phyloP scores from a whole-genome alignment of 805 yeast genomes.

The Sungouiella thailandica region DNA sequence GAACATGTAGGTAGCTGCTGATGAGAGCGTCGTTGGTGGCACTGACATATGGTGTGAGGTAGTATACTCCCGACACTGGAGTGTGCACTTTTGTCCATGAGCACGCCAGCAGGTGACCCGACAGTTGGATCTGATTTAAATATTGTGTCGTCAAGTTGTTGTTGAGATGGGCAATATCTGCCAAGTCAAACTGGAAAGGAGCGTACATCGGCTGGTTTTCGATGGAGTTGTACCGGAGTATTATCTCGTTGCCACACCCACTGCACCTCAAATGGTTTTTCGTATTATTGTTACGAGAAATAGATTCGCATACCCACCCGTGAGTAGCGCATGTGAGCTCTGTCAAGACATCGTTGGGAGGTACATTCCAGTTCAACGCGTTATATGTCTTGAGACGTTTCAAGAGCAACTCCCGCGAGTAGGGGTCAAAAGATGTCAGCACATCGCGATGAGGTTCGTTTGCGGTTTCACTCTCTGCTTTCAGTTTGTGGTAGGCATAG shows the following conservation, averaged over 20 bases:
- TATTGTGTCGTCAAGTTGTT: constrained; percentile 21
- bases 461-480: constrained; percentile 16
- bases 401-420: constrained; percentile 28
- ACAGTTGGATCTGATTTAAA: constrained; percentile 16
- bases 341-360: constrained; percentile 24
- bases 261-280: constrained; percentile 32
- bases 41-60: constrained; percentile 28
- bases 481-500: constrained; percentile 32
- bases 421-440: constrained; percentile 30
- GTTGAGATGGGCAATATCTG: constrained; percentile 23
- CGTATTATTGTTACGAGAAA: constrained; percentile 16
- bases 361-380: constrained; percentile 45
- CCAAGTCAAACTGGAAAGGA: constrained; percentile 10
- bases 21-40: constrained; percentile 27
- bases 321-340: constrained; percentile 46
- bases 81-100: constrained; percentile 35
- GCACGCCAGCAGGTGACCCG: constrained; percentile 29
- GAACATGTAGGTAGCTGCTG: constrained; percentile 21
- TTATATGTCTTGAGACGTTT: constrained; percentile 41
- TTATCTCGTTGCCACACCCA: constrained; percentile 25
- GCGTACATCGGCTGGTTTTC: constrained; percentile 10
- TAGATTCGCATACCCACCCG: constrained; percentile 49
- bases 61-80: constrained; percentile 30
- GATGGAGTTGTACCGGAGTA: constrained; percentile 22
- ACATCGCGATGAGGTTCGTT: too few species aligned